Evolutionary conservation across 148 eudicot species (phyloP).

Genomic region (Rhododendron griersonianum): DNA sequence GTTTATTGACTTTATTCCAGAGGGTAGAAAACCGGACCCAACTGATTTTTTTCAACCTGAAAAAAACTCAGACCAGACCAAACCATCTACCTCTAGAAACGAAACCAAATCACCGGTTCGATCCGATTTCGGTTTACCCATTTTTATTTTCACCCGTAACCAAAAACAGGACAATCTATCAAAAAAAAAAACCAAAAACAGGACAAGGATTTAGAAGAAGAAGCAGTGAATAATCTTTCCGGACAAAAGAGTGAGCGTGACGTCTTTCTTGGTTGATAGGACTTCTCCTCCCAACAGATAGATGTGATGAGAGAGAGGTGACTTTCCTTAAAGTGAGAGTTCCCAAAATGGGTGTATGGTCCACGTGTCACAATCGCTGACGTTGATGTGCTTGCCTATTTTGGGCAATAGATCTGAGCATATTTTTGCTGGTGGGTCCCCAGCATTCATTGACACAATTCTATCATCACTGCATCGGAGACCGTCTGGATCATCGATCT

Average conservation of each 20-base stretch:
- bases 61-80: too few species aligned
- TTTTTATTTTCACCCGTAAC: too few species aligned
- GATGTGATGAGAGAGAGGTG: neutral
- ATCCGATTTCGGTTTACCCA: too few species aligned
- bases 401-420: neutral
- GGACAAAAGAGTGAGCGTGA: neutral
- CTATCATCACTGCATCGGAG: too few species aligned
- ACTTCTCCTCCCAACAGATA: neutral
- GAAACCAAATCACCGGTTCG: too few species aligned
- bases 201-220: neutral
- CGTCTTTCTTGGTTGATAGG: neutral
- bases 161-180: too few species aligned
- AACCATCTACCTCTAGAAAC: too few species aligned
- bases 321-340: neutral
- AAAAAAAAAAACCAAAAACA: too few species aligned
- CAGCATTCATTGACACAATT: neutral
- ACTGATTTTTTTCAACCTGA: too few species aligned
- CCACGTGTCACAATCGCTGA: neutral
- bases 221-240: neutral
- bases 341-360: neutral
- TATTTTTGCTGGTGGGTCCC: neutral
- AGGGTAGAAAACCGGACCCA: too few species aligned
- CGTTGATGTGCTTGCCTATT: conserved; percentile 1
- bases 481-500: too few species aligned
- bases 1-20: too few species aligned